phyloP scores from a whole-genome alignment of 2,329 filamentous ascomycete species.

The Hypomyces rosellus region DNA sequence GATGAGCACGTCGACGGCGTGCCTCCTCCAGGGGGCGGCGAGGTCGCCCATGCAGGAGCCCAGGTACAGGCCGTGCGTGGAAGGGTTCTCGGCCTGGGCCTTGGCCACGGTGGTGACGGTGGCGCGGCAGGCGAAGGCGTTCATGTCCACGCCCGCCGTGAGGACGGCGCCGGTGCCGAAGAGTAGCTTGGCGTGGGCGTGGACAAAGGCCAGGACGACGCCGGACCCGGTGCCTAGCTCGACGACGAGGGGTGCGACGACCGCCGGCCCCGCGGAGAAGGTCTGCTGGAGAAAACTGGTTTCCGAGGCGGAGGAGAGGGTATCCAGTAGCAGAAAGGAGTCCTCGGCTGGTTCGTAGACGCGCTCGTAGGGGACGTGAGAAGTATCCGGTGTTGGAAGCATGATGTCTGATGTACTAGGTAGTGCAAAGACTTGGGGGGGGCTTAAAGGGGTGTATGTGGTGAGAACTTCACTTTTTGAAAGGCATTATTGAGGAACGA shows the following conservation, averaged over 20 bases:
- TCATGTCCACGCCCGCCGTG: slow-evolving; percentile 76
- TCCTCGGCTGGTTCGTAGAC: slow-evolving; percentile 97
- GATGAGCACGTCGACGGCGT: slow-evolving; percentile 70
- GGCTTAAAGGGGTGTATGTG: not conserved
- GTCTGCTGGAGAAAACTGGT: slow-evolving; percentile 58
- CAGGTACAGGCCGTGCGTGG: slow-evolving; percentile 48
- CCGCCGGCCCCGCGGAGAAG: slow-evolving; percentile 38
- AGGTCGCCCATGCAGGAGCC: slow-evolving; percentile 68
- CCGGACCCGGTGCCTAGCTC: slow-evolving; percentile 91
- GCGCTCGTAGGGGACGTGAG: slow-evolving; percentile 79
- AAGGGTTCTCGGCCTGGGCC: slow-evolving; percentile 29
- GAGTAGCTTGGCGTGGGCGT: slow-evolving; percentile 65
- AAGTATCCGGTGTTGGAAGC: slow-evolving; percentile 90
- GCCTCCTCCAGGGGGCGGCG: slow-evolving; percentile 49
- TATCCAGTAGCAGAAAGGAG: slow-evolving; percentile 90
- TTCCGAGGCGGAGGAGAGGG: slow-evolving; percentile 67
- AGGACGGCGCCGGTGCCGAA: slow-evolving; percentile 67
- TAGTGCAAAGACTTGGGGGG: too few species aligned
- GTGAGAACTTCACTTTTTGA: slow-evolving; percentile 7
- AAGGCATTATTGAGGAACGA: not conserved
- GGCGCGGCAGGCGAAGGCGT: slow-evolving; percentile 72
- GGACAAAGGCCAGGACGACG: slow-evolving; percentile 83
- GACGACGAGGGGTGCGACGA: slow-evolving; percentile 59
- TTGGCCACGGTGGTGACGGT: slow-evolving; percentile 62
- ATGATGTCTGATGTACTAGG: slow-evolving; percentile 38